These are phyloP conservation scores for Talaromyces thailandensis DNA, from an alignment of 495 filamentous ascomycete species.

Conservation along the genomic window DNA sequence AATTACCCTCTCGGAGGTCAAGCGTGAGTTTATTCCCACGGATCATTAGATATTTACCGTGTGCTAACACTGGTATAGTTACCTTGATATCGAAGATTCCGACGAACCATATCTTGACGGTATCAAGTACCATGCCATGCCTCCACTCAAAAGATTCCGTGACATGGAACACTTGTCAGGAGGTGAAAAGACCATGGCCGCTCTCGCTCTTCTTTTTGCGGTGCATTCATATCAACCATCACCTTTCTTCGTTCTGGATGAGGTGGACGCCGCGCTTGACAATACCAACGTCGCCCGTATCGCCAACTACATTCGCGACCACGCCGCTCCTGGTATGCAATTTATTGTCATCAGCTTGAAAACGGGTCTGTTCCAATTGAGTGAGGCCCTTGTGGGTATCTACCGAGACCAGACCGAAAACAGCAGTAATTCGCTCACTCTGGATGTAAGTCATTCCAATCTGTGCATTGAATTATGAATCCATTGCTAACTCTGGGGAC, in stretches of 20 bases:
- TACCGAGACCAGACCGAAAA: conserved; percentile 92
- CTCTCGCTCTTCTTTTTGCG: conserved; percentile 88
- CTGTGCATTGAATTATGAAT: not conserved
- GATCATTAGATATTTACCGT: no score
- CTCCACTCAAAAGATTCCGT: conserved; percentile 93
- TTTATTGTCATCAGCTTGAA: conserved; percentile 98
- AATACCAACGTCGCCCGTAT: conserved; percentile 94
- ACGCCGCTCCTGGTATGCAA: conserved; percentile 95
- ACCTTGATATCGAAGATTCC: conserved; percentile 86
- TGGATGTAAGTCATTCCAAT: conserved; percentile 67
- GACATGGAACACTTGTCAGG: conserved; percentile 98
- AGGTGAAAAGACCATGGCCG: conserved; percentile 98
- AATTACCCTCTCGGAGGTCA: conserved; percentile 84
- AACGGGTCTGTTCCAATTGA: conserved; percentile 85
- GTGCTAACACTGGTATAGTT: conserved; percentile 27
- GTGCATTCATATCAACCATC: conserved; percentile 90
- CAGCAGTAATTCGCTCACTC: conserved; percentile 75
- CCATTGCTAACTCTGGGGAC: conserved; percentile 7
- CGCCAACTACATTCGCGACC: conserved; percentile 86
- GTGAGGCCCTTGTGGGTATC: conserved; percentile 88
- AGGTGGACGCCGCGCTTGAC: conserved; percentile 95
- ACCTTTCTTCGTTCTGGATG: conserved; percentile 97
- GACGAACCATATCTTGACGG: conserved; percentile 88
- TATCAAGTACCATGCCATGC: conserved; percentile 98
- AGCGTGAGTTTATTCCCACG: conserved; percentile 41